These are phyloP conservation scores for Ceratocystis destructans DNA, from an alignment of 2,329 filamentous ascomycete genomes.

Conservation along the genomic window DNA sequence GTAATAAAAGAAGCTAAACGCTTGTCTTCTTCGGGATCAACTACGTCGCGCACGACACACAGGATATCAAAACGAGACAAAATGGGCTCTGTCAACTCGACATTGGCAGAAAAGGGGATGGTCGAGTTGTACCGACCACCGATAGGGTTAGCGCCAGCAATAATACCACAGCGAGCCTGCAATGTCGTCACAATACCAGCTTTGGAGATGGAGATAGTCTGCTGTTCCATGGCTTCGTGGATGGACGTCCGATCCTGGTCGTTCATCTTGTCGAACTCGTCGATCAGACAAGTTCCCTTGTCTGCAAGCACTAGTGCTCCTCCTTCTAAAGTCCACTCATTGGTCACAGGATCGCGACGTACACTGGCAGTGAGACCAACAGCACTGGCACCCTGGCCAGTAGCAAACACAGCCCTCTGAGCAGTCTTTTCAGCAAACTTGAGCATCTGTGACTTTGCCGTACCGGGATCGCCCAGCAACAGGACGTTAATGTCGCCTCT, in stretches of 20 bases:
- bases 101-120: slow-evolving; percentile 89
- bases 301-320: slow-evolving; percentile 91
- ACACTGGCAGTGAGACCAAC: slow-evolving; percentile 97
- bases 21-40: slow-evolving; percentile 85
- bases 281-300: slow-evolving; percentile 86
- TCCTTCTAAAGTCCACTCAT: slow-evolving; percentile 94
- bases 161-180: slow-evolving; percentile 88
- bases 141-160: slow-evolving; percentile 92
- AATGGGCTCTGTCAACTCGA: slow-evolving; percentile 93
- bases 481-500: slow-evolving; percentile 97
- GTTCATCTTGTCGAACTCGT: slow-evolving; percentile 99
- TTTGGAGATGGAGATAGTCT: slow-evolving; percentile 98
- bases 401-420: slow-evolving; percentile 91
- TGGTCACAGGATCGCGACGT: slow-evolving; percentile 83
- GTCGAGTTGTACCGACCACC: slow-evolving; percentile 94
- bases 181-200: slow-evolving; percentile 96
- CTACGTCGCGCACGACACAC: slow-evolving; percentile 88
- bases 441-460: slow-evolving; percentile 91
- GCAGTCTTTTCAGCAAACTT: slow-evolving; percentile 98
- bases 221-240: slow-evolving; percentile 99
- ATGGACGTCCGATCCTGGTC: slow-evolving; percentile 96
- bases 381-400: slow-evolving; percentile 89
- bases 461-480: slow-evolving; percentile 90
- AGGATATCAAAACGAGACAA: slow-evolving; percentile 96
- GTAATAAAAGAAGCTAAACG: slow-evolving; percentile 89